phyloP scores from a whole-genome alignment of 108 stramenopile genomes.

The Craspedostauros australis region DNA sequence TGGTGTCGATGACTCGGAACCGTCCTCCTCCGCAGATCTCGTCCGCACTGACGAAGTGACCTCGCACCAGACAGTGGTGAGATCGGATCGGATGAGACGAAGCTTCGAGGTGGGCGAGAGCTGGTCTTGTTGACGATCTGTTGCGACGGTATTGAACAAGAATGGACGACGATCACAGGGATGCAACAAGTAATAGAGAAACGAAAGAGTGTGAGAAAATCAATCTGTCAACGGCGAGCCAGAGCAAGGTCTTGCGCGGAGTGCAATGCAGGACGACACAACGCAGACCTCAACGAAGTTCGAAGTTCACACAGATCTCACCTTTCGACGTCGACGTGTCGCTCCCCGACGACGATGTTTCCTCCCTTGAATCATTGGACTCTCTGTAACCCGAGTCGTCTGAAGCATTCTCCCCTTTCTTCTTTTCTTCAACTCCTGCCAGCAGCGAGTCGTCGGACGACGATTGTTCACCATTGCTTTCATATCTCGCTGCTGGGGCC shows the following conservation, averaged over 20 bases:
- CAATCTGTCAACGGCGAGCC: background rate
- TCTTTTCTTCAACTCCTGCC: slow-evolving; percentile 38
- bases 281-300: background rate
- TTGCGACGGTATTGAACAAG: background rate
- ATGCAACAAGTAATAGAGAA: background rate
- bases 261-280: background rate
- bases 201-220: background rate
- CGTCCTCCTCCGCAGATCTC: slow-evolving; percentile 31
- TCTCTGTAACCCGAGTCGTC: slow-evolving; percentile 82
- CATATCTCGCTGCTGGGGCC: slow-evolving; percentile 12
- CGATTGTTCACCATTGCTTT: slow-evolving; percentile 35
- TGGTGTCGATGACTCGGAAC: slow-evolving; percentile 12
- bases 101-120: slow-evolving; percentile 67
- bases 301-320: slow-evolving; percentile 12
- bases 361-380: slow-evolving; percentile 67
- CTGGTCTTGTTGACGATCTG: slow-evolving; percentile 40
- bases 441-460: slow-evolving; percentile 50
- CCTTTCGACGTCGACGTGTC: slow-evolving; percentile 43
- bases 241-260: too few species aligned
- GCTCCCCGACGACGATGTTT: slow-evolving; percentile 46
- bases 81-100: slow-evolving; percentile 66
- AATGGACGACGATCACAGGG: background rate
- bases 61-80: slow-evolving; percentile 83
- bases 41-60: slow-evolving; percentile 75
- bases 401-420: slow-evolving; percentile 37